phyloP scores from a whole-genome alignment of 768 basidiomycete genomes.

The Polyporus arcularius region DNA sequence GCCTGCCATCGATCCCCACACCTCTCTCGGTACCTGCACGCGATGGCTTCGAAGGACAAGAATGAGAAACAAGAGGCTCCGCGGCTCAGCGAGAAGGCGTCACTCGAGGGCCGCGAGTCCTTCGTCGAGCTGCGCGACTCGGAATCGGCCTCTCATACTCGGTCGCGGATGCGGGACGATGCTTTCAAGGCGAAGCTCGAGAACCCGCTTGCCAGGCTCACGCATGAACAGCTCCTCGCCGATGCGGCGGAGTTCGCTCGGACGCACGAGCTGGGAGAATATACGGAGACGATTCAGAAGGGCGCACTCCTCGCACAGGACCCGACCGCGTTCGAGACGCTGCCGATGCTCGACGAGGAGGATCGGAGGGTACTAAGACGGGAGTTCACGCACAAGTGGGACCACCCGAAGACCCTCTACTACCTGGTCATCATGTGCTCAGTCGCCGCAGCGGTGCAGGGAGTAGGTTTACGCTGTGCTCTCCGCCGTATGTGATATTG shows the following conservation, averaged over 20 bases:
- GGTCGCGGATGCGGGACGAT: too few relatives aligned
- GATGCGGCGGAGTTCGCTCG: constrained; percentile 61
- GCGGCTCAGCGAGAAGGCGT: too few relatives aligned
- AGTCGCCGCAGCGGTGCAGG: constrained; percentile 76
- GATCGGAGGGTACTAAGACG: constrained; percentile 42
- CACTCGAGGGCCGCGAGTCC: too few relatives aligned
- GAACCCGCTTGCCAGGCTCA: constrained; percentile 47
- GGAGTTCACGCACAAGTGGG: constrained; percentile 48
- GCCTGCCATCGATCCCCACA: too few relatives aligned
- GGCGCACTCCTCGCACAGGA: constrained; percentile 76
- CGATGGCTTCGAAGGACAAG: too few relatives aligned
- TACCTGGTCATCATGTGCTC: constrained; percentile 57
- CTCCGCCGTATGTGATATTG: constrained; percentile 1
- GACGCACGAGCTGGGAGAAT: constrained; percentile 36
- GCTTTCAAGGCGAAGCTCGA: background rate
- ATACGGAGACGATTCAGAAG: constrained; percentile 51
- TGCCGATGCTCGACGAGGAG: constrained; percentile 40
- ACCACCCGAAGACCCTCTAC: constrained; percentile 46
- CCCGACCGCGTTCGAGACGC: constrained; percentile 43
- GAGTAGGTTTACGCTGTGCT: constrained; percentile 25
- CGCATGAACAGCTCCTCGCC: constrained; percentile 54
- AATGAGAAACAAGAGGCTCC: too few relatives aligned
- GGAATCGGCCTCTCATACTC: constrained; percentile 34
- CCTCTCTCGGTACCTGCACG: too few relatives aligned
- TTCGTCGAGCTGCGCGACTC: too few relatives aligned